phyloP scores from a whole-genome alignment of 1,139 yeast genomes.

The Hanseniaspora gamundiae region DNA sequence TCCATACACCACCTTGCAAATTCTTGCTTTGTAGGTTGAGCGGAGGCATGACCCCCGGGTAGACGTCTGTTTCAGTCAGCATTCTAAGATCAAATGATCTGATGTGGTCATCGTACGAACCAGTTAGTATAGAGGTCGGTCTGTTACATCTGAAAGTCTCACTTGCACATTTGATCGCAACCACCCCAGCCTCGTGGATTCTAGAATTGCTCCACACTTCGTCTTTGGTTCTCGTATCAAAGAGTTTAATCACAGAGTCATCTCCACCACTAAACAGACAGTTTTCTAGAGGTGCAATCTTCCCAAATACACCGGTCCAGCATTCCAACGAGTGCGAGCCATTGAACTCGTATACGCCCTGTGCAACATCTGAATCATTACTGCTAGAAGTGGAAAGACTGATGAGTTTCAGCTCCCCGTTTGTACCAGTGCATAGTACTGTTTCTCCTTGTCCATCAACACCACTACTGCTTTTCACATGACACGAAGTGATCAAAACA shows the following conservation, averaged over 20 bases:
- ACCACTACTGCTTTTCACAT: slow-evolving; percentile 30
- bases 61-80: slow-evolving; percentile 19
- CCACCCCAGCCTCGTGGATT: slow-evolving; percentile 81
- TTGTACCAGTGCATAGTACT: slow-evolving; percentile 43
- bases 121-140: slow-evolving; percentile 64
- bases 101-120: slow-evolving; percentile 80
- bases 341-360: slow-evolving; percentile 1
- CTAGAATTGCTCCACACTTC: slow-evolving; percentile 45
- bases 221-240: slow-evolving; percentile 46
- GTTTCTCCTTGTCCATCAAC: slow-evolving; percentile 25
- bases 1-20: slow-evolving; percentile 93
- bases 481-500: slow-evolving; percentile 50
- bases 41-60: slow-evolving; percentile 23
- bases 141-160: slow-evolving; percentile 19
- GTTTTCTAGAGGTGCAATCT: slow-evolving; percentile 36
- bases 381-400: slow-evolving; percentile 8
- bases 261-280: slow-evolving; percentile 87
- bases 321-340: slow-evolving; percentile 60
- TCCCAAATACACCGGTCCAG: slow-evolving; percentile 79
- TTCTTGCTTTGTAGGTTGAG: slow-evolving; percentile 29
- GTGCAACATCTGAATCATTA: neutral
- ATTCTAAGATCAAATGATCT: slow-evolving; percentile 59
- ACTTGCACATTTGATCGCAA: slow-evolving; percentile 39
- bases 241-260: slow-evolving; percentile 65
- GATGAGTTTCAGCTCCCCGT: slow-evolving; percentile 34